These are phyloP conservation scores for Debaryomyces prosopidis DNA, from an alignment of 805 yeast species.

Conservation along the genomic window DNA sequence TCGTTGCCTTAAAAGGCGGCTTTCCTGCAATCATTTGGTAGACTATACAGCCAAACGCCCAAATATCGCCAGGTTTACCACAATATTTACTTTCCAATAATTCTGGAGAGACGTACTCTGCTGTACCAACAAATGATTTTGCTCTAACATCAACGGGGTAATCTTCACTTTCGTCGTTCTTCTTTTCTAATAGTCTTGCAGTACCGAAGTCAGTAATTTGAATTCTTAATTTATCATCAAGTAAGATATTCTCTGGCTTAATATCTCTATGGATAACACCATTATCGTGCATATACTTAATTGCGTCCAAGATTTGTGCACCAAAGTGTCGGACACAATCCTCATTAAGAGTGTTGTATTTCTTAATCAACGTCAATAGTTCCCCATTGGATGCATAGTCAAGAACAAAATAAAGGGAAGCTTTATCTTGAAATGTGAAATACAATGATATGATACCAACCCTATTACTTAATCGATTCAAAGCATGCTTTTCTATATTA, in stretches of 20 bases:
- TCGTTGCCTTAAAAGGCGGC: slow-evolving; percentile 82
- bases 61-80: slow-evolving; percentile 59
- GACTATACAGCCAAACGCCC: slow-evolving; percentile 63
- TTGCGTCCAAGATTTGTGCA: slow-evolving; percentile 74
- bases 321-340: slow-evolving; percentile 66
- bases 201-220: slow-evolving; percentile 86
- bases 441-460: slow-evolving; percentile 67
- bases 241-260: slow-evolving; percentile 77
- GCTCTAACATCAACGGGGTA: slow-evolving; percentile 72
- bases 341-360: slow-evolving; percentile 69
- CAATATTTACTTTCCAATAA: slow-evolving; percentile 69
- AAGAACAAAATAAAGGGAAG: slow-evolving; percentile 69
- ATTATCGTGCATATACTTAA: slow-evolving; percentile 66
- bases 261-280: slow-evolving; percentile 83
- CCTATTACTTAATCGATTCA: slow-evolving; percentile 63
- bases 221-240: slow-evolving; percentile 59
- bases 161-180: slow-evolving; percentile 43
- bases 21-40: slow-evolving; percentile 66
- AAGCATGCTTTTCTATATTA: slow-evolving; percentile 77
- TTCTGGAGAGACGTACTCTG: slow-evolving; percentile 84
- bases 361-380: slow-evolving; percentile 63
- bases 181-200: slow-evolving; percentile 66
- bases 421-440: slow-evolving; percentile 79
- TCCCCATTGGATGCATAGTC: slow-evolving; percentile 85
- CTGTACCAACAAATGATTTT: slow-evolving; percentile 83